Evolutionary conservation across 2,329 filamentous ascomycete genomes (phyloP).

Genomic region (Fusarium transvaalense): DNA sequence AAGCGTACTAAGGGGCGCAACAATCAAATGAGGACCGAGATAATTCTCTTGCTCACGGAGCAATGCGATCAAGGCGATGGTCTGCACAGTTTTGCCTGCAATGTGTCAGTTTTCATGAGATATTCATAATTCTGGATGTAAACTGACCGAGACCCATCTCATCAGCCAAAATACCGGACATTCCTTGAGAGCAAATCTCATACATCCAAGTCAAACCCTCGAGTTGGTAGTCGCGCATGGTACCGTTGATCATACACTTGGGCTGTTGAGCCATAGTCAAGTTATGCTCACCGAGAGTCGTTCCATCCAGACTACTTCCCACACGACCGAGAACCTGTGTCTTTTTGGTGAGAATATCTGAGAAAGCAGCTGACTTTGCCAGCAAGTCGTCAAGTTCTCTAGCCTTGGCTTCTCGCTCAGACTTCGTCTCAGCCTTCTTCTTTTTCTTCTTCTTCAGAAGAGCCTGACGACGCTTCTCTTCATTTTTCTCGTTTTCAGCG

Average conservation of each 20-base stretch:
- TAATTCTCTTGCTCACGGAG: slow-evolving; percentile 88
- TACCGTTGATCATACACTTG: slow-evolving; percentile 83
- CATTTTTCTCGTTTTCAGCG: slow-evolving; percentile 60
- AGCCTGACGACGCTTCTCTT: slow-evolving; percentile 60
- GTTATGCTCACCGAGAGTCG: slow-evolving; percentile 72
- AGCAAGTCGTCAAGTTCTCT: slow-evolving; percentile 70
- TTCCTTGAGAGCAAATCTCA: slow-evolving; percentile 81
- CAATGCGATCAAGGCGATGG: slow-evolving; percentile 87
- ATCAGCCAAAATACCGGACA: slow-evolving; percentile 91
- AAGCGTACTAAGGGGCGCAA: slow-evolving; percentile 89
- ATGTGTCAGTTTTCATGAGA: slow-evolving; percentile 13
- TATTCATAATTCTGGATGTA: accelerated
- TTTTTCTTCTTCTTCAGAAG: slow-evolving; percentile 56
- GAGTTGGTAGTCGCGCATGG: slow-evolving; percentile 93
- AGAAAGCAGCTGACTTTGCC: slow-evolving; percentile 70
- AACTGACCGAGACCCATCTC: slow-evolving; percentile 84
- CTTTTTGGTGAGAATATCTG: slow-evolving; percentile 72
- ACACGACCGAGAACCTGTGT: slow-evolving; percentile 73
- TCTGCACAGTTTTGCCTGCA: slow-evolving; percentile 88
- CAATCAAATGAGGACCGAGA: slow-evolving; percentile 87
- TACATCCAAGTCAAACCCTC: slow-evolving; percentile 97
- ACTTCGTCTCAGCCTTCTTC: slow-evolving; percentile 64
- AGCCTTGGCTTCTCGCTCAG: slow-evolving; percentile 69
- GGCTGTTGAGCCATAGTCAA: slow-evolving; percentile 88
- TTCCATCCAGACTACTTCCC: slow-evolving; percentile 70